A percentile compares a stretch with the other conserved stretches of the same genome.
Evolutionary conservation across 345 rosid species (phyloP).

Genomic region (Eucalyptus melliodora): DNA sequence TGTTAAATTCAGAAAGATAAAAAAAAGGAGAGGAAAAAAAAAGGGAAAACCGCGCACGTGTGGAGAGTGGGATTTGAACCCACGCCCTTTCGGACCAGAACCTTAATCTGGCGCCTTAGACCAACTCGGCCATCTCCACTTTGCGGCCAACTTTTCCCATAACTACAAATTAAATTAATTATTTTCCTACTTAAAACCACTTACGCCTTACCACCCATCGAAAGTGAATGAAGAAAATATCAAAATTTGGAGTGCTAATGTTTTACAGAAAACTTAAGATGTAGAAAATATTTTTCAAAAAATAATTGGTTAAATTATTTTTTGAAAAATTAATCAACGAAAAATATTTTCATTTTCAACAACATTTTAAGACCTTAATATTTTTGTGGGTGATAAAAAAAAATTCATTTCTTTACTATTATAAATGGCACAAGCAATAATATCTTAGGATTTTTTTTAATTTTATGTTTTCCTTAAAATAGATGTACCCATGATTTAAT

Average conservation of each 20-base stretch:
- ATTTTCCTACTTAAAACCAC: neutral
- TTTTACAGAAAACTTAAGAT: no score
- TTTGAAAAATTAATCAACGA: neutral
- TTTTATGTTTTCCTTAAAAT: neutral
- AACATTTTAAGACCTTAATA: neutral
- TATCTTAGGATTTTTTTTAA: fast-evolving
- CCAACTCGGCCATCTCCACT: conserved; percentile 99
- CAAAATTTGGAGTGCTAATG: neutral
- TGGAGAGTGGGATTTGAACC: conserved; percentile 98
- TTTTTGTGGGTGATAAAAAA: neutral
- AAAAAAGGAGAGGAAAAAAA: fast-evolving
- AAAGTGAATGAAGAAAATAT: neutral
- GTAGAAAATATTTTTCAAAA: no score
- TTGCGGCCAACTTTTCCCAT: fast-evolving
- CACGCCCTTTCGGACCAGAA: conserved; percentile 99
- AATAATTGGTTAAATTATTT: no score
- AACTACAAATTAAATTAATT: fast-evolving
- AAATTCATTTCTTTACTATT: neutral
- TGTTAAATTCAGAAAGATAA: no score
- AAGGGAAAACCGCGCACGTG: neutral
- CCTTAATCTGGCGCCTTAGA: conserved; percentile 99
- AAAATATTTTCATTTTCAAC: no score
- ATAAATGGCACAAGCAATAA: neutral
- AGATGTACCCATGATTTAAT: no score
- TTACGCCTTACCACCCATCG: fast-evolving